Evolutionary conservation across 331 rosid genomes (phyloP).

Genomic region (Malus hybrid): DNA sequence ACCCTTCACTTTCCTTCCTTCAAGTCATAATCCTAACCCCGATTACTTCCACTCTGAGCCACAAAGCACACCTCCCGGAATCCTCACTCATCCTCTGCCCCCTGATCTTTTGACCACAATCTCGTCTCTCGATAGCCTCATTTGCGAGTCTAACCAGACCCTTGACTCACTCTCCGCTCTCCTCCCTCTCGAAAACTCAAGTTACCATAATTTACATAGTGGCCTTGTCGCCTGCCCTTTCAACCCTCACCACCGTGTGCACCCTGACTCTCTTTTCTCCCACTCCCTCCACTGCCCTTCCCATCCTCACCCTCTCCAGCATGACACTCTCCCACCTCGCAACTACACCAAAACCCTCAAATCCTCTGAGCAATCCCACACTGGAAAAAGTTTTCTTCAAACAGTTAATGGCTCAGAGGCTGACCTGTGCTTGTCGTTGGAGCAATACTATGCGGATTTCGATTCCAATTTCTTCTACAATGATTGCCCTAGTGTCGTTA

Average conservation of each 20-base stretch:
- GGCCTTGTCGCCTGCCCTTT: constrained; percentile 44
- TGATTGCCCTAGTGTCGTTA: constrained; percentile 55
- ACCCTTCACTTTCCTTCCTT: constrained; percentile 10
- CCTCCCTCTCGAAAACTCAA: constrained; percentile 29
- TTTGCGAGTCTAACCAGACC: constrained; percentile 23
- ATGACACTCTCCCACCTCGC: constrained; percentile 23
- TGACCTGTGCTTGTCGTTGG: constrained; percentile 46
- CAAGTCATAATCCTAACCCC: constrained; percentile 19
- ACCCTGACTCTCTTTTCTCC: constrained; percentile 49
- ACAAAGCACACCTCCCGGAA: constrained; percentile 7
- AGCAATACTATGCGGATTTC: constrained; percentile 17
- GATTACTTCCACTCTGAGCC: background rate
- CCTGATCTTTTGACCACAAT: constrained; percentile 27
- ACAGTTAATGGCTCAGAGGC: constrained; percentile 15
- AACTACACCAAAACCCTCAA: constrained; percentile 46
- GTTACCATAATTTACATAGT: background rate
- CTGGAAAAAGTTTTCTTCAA: constrained; percentile 8
- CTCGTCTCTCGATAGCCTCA: constrained; percentile 41
- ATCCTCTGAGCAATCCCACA: constrained; percentile 4
- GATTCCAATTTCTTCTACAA: constrained; percentile 51
- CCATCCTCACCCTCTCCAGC: constrained; percentile 35
- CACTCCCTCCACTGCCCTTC: constrained; percentile 68
- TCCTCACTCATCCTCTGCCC: constrained; percentile 1
- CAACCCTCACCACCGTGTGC: constrained; percentile 51
- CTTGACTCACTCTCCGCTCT: constrained; percentile 31